Evolutionary conservation across 2,329 filamentous ascomycete genomes (phyloP).

Genomic region (Alternaria metachromatica): DNA sequence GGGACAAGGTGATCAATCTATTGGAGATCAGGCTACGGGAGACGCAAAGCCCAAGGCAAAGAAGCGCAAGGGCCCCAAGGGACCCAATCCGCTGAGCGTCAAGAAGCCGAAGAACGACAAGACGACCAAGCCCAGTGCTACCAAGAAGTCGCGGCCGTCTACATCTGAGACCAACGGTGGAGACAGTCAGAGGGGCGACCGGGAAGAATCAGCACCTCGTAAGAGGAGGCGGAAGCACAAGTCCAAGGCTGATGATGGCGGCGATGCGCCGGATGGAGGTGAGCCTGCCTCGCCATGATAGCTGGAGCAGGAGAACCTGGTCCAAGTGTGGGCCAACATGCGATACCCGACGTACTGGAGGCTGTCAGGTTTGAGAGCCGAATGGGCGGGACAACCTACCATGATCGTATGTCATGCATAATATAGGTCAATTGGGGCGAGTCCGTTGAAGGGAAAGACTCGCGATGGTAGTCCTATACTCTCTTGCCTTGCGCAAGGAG

Average conservation of each 20-base stretch:
- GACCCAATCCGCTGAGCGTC: constrained; percentile 73
- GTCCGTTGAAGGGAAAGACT: not conserved
- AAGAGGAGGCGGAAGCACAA: constrained; percentile 52
- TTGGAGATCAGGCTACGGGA: constrained; percentile 26
- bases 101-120: constrained; percentile 69
- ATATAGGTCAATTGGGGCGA: not conserved
- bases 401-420: not conserved
- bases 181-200: constrained; percentile 14
- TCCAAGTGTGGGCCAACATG: not conserved
- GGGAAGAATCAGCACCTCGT: constrained; percentile 36
- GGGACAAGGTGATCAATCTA: constrained; percentile 43
- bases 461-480: constrained; percentile 42
- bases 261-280: constrained; percentile 17
- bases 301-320: not conserved
- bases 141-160: constrained; percentile 24
- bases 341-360: constrained; percentile 17
- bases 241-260: constrained; percentile 38
- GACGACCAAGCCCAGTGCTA: constrained; percentile 8
- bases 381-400: not conserved
- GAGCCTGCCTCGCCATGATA: constrained; percentile 31
- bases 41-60: constrained; percentile 53
- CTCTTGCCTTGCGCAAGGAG: constrained; percentile 58
- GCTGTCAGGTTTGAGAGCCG: not conserved
- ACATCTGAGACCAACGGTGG: constrained; percentile 16
- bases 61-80: constrained; percentile 67